Percentiles rank a stretch among this genome's conserved stretches.
These are phyloP conservation scores for Dovyalis caffra DNA, from an alignment of 345 rosid genomes.

Conservation along the genomic window DNA sequence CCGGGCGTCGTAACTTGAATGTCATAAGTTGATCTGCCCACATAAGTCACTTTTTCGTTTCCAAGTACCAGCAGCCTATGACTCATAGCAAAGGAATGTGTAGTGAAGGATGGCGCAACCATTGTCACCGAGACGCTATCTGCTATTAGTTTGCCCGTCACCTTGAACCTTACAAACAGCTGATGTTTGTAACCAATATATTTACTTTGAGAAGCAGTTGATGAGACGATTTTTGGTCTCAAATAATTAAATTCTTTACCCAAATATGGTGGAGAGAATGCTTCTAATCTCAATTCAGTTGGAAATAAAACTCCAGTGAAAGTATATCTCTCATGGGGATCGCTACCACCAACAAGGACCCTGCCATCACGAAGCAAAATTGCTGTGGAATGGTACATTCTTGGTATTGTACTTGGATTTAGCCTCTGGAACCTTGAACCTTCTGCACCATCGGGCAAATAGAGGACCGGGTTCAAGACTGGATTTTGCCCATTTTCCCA, in stretches of 20 bases:
- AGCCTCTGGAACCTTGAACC: conserved; percentile 50
- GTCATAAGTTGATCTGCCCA: conserved; percentile 31
- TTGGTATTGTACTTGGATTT: conserved; percentile 52
- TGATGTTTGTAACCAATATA: conserved; percentile 24
- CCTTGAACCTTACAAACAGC: conserved; percentile 35
- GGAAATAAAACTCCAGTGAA: conserved; percentile 64
- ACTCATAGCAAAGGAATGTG: conserved; percentile 79
- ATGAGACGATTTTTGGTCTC: conserved; percentile 48
- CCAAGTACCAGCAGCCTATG: conserved; percentile 68
- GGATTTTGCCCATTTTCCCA: conserved; percentile 75
- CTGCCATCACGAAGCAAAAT: conserved; percentile 69
- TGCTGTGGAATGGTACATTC: conserved; percentile 90
- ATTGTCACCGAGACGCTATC: conserved; percentile 49
- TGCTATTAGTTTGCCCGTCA: conserved; percentile 4
- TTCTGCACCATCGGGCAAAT: conserved; percentile 37
- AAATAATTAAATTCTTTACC: conserved; percentile 23
- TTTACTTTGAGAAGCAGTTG: conserved; percentile 15
- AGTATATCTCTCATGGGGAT: conserved; percentile 54
- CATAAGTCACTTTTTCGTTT: conserved; percentile 24
- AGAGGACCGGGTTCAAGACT: conserved; percentile 56
- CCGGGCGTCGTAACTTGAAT: conserved; percentile 47
- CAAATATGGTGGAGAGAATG: conserved; percentile 65
- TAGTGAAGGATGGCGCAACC: conserved; percentile 69
- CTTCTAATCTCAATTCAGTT: conserved; percentile 71
- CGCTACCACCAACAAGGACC: conserved; percentile 82